A percentile compares a stretch with the other conserved stretches of the same genome.
These are phyloP conservation scores for Exutisphaerella laricina DNA, from an alignment of 2,329 filamentous ascomycete species.

Conservation along the genomic window DNA sequence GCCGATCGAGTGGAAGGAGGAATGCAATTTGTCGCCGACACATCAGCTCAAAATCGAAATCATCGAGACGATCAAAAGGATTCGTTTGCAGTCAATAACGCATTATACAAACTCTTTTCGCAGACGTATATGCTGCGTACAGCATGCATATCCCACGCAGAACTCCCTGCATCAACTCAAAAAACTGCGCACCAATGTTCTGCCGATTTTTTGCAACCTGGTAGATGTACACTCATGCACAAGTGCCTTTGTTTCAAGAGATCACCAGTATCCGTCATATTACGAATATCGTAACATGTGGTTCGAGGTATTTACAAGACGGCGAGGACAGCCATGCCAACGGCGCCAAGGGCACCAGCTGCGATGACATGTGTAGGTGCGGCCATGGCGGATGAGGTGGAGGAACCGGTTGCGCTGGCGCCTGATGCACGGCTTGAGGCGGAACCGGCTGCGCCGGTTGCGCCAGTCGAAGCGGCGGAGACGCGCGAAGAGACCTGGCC, in stretches of 20 bases:
- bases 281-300: too few relatives aligned
- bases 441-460: not conserved
- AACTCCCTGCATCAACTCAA: not conserved
- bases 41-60: too few relatives aligned
- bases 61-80: too few relatives aligned
- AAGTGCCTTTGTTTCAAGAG: not conserved
- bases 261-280: slow-evolving; percentile 1
- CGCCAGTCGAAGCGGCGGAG: not conserved
- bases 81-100: too few relatives aligned
- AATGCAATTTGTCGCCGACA: too few relatives aligned
- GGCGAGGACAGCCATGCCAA: slow-evolving; percentile 13
- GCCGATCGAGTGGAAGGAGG: too few relatives aligned
- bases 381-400: too few relatives aligned
- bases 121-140: too few relatives aligned
- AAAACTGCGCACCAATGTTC: not conserved
- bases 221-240: slow-evolving; percentile 3
- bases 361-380: slow-evolving; percentile 18
- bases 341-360: slow-evolving; percentile 18
- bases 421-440: too few relatives aligned
- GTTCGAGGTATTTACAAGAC: not conserved
- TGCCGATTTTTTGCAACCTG: slow-evolving; percentile 2
- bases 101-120: too few relatives aligned
- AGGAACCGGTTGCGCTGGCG: too few relatives aligned
- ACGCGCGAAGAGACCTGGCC: not conserved
- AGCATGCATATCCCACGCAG: too few relatives aligned